Percentiles rank a stretch among this genome's conserved stretches.
phyloP scores from a whole-genome alignment of 1,284 basidiomycete genomes.

The Agroathelia rolfsii region DNA sequence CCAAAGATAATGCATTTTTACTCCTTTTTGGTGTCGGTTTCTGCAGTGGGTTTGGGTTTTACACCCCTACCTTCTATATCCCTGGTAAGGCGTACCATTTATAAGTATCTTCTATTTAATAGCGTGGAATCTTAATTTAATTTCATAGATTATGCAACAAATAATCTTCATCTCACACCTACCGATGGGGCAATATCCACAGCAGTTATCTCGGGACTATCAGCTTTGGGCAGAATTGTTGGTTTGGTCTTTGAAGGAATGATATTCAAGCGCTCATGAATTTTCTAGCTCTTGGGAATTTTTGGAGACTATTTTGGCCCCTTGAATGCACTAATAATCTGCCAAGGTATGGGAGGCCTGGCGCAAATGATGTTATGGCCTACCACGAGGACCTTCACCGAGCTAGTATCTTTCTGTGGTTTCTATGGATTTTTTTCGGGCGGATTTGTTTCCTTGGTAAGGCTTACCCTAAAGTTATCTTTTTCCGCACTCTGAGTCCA shows the following conservation, averaged over 20 bases:
- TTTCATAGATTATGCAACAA: conserved; percentile 7
- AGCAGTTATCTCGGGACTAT: conserved; percentile 7
- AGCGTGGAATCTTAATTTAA: no score
- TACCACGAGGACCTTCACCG: conserved; percentile 2
- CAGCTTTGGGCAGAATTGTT: conserved; percentile 7
- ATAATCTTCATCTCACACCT: conserved; percentile 5
- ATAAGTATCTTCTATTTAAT: no score
- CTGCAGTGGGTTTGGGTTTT: conserved; percentile 8
- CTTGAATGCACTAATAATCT: conserved; percentile 3
- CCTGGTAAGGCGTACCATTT: conserved; percentile 8
- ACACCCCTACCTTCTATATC: conserved; percentile 8
- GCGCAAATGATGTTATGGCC: conserved; percentile 9
- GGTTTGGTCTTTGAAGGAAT: conserved; percentile 4
- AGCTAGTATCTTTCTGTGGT: conserved; percentile 5
- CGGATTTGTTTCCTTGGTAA: conserved; percentile 6
- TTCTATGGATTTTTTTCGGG: conserved; percentile 8
- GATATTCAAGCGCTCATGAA: no score
- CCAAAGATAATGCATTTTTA: conserved; percentile 6
- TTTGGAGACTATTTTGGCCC: conserved; percentile 6
- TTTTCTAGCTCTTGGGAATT: conserved; percentile 5
- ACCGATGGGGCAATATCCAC: conserved; percentile 8
- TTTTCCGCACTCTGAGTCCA: background rate
- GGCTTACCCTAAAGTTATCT: no score
- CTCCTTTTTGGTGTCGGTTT: conserved; percentile 6
- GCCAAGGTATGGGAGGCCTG: conserved; percentile 5